Conservation (phyloP, 768 basidiomycete species). For the Podaxis sp. region DNA sequence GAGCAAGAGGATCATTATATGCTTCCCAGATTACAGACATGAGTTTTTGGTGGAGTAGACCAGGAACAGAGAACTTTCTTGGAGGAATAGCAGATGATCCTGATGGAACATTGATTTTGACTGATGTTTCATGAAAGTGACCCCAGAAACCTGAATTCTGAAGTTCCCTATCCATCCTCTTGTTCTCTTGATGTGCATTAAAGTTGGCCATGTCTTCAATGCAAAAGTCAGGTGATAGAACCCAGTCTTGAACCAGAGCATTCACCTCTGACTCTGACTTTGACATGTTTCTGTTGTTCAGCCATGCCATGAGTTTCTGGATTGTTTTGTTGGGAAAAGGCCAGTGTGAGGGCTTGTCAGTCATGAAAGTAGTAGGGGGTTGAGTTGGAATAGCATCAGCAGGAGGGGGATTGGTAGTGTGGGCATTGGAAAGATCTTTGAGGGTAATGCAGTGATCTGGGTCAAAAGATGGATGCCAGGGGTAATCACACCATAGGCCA, state of each 20-base stretch:
- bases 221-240: slow-evolving; percentile 3
- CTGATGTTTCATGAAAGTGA: background rate
- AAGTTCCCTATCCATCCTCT: background rate
- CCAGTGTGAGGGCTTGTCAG: background rate
- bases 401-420: background rate
- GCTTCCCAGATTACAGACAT: slow-evolving; percentile 26
- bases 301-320: slow-evolving; percentile 22
- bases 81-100: slow-evolving; percentile 18
- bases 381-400: background rate
- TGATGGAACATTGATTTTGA: slow-evolving; percentile 27
- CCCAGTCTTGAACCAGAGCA: background rate
- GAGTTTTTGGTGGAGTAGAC: slow-evolving; percentile 22
- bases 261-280: slow-evolving; percentile 3
- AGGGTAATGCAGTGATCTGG: slow-evolving; percentile 20
- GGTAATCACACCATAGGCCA: slow-evolving; percentile 20
- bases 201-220: slow-evolving; percentile 15
- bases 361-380: background rate
- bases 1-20: slow-evolving; percentile 21
- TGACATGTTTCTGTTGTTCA: slow-evolving; percentile 11
- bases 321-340: slow-evolving; percentile 19
- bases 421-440: background rate
- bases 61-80: slow-evolving; percentile 24
- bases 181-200: background rate
- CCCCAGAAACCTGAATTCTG: background rate
- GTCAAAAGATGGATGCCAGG: slow-evolving; percentile 24